phyloP scores from a whole-genome alignment of 768 basidiomycete genomes.

The Hysterangium stoloniferum region DNA sequence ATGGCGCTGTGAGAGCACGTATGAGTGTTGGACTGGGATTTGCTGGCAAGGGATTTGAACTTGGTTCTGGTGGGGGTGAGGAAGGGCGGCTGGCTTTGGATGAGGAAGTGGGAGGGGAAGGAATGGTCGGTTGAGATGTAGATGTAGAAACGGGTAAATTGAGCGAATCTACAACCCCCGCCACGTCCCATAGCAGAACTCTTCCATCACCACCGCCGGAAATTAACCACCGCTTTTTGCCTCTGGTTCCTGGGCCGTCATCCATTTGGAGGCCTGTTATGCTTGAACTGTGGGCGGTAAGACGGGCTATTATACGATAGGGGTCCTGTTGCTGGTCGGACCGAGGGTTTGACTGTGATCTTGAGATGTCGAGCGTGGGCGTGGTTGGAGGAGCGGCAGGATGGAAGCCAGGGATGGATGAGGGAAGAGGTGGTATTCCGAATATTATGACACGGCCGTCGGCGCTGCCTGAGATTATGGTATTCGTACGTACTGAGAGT shows the following conservation, averaged over 20 bases:
- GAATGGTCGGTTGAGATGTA: no score
- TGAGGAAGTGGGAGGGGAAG: conserved; percentile 5
- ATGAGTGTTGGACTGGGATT: conserved; percentile 59
- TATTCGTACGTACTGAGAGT: conserved; percentile 42
- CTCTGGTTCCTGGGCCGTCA: conserved; percentile 33
- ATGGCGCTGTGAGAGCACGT: conserved; percentile 67
- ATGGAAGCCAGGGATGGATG: conserved; percentile 20
- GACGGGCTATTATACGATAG: conserved; percentile 36
- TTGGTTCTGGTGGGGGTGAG: no score
- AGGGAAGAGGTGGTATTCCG: conserved; percentile 34
- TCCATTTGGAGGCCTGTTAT: conserved; percentile 87
- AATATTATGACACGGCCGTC: conserved; percentile 82
- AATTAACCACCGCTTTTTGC: conserved; percentile 37
- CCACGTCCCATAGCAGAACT: conserved; percentile 63
- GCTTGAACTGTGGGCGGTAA: conserved; percentile 84
- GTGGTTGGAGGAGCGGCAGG: neutral
- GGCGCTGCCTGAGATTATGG: conserved; percentile 78
- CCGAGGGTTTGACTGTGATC: conserved; percentile 16
- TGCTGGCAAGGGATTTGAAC: conserved; percentile 23
- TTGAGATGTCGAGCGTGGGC: conserved; percentile 23
- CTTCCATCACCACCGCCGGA: conserved; percentile 83
- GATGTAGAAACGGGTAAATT: conserved; percentile 1
- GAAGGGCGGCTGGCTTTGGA: neutral
- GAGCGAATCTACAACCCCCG: conserved; percentile 30
- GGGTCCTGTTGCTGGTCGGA: conserved; percentile 33